These are phyloP conservation scores for Aspergillus fructus DNA, from an alignment of 2,329 filamentous ascomycete species.

Conservation along the genomic window DNA sequence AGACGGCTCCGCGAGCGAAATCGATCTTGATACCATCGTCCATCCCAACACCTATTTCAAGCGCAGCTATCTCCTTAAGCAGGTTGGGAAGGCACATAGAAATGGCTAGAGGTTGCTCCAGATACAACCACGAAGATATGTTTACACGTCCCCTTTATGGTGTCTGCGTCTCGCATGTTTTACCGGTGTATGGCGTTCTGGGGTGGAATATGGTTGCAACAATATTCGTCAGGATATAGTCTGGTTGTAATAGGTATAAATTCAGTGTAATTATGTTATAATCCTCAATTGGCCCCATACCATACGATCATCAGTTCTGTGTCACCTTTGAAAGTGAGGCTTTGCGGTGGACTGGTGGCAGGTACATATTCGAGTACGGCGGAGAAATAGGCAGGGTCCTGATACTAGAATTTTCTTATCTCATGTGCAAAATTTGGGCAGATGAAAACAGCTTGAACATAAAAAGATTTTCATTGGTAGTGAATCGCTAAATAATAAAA, in stretches of 20 bases:
- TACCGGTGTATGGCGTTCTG: constrained; percentile 19
- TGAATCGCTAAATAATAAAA: too few species aligned
- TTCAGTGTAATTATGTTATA: background rate
- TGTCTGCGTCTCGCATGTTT: constrained; percentile 4
- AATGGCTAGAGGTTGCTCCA: constrained; percentile 39
- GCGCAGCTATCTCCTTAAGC: constrained; percentile 84
- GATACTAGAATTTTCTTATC: too few species aligned
- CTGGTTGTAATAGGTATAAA: constrained; percentile 9
- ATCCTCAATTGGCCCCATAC: background rate
- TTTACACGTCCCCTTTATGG: constrained; percentile 18
- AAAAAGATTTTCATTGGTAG: too few species aligned
- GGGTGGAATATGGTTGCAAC: constrained; percentile 5
- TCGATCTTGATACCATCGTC: constrained; percentile 88
- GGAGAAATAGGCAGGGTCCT: background rate
- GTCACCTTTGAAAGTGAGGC: background rate
- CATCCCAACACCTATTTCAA: constrained; percentile 99
- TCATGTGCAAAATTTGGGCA: too few species aligned
- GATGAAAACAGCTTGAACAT: too few species aligned
- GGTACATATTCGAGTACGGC: too few species aligned
- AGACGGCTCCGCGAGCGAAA: constrained; percentile 67
- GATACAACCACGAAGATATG: constrained; percentile 52
- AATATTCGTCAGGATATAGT: background rate
- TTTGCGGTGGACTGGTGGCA: too few species aligned
- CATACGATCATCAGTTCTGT: background rate
- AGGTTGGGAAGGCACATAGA: constrained; percentile 59